Conservation (phyloP, 1,284 basidiomycete species). For the Cutaneotrichosporon sp. region DNA sequence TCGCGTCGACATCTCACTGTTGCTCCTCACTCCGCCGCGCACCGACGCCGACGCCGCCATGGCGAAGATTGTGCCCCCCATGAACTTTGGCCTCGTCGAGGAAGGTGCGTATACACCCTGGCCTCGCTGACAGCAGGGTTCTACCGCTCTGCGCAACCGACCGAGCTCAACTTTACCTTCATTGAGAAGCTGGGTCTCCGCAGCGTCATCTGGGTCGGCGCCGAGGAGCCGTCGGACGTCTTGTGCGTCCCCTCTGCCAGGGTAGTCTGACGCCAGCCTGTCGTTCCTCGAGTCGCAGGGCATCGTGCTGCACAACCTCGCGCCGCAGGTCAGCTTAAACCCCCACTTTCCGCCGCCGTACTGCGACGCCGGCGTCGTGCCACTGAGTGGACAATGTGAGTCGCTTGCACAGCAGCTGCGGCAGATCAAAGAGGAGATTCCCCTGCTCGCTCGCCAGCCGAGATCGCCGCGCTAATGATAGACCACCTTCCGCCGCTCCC, state of each 20-base stretch:
- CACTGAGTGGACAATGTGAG: slow-evolving; percentile 46
- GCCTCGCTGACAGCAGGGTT: slow-evolving; percentile 48
- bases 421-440: no score
- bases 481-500: slow-evolving; percentile 51
- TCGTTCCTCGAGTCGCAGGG: slow-evolving; percentile 52
- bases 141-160: slow-evolving; percentile 59
- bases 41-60: slow-evolving; percentile 21
- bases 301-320: slow-evolving; percentile 47
- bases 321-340: slow-evolving; percentile 45
- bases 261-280: slow-evolving; percentile 30
- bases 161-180: slow-evolving; percentile 60
- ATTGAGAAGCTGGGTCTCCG: slow-evolving; percentile 57
- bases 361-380: slow-evolving; percentile 51
- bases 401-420: no score
- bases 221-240: slow-evolving; percentile 57
- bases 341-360: slow-evolving; percentile 51
- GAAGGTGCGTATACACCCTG: slow-evolving; percentile 45
- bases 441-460: no score
- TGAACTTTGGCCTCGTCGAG: slow-evolving; percentile 59
- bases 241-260: slow-evolving; percentile 52
- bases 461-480: slow-evolving; percentile 19
- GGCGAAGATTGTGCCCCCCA: slow-evolving; percentile 56
- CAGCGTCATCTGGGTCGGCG: slow-evolving; percentile 59
- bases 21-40: background rate
- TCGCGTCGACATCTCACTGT: no score